These are phyloP conservation scores for Phytophthora lateralis DNA, from an alignment of 352 stramenopile species.

Conservation along the genomic window DNA sequence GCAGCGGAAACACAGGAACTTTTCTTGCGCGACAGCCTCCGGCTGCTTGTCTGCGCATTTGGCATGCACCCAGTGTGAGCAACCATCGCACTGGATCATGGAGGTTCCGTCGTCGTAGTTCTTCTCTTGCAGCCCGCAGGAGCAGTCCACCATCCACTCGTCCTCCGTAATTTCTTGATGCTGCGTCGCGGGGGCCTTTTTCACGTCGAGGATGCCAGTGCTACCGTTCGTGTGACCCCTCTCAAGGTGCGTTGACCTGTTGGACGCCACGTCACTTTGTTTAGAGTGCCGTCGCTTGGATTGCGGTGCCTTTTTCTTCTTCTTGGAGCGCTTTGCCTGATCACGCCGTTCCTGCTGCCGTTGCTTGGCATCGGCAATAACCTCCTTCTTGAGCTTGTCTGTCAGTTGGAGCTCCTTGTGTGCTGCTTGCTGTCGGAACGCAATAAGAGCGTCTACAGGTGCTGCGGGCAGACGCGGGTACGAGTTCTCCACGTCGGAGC, in stretches of 20 bases:
- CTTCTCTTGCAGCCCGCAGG: constrained; percentile 50
- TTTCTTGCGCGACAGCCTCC: constrained; percentile 46
- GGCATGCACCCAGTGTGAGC: constrained; percentile 64
- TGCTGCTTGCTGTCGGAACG: constrained; percentile 55
- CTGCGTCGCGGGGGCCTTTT: constrained; percentile 10
- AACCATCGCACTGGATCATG: constrained; percentile 74
- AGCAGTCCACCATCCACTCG: constrained; percentile 67
- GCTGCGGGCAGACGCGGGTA: constrained; percentile 63
- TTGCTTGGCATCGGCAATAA: constrained; percentile 42
- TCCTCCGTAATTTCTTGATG: constrained; percentile 34
- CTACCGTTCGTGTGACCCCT: constrained; percentile 17
- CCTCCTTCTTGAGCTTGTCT: constrained; percentile 38
- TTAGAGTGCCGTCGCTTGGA: constrained; percentile 34
- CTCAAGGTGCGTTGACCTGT: constrained; percentile 14
- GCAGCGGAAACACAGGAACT: constrained; percentile 68
- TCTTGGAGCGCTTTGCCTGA: constrained; percentile 36
- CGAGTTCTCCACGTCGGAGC: constrained; percentile 61
- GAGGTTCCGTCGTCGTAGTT: constrained; percentile 67
- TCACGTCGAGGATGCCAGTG: constrained; percentile 11
- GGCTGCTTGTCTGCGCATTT: constrained; percentile 51
- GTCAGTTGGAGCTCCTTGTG: constrained; percentile 62
- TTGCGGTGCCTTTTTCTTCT: constrained; percentile 39
- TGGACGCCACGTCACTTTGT: constrained; percentile 33
- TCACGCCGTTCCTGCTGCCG: constrained; percentile 45
- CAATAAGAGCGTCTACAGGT: constrained; percentile 65